Conservation (phyloP, 768 basidiomycete genomes). For the Scleroderma bovista region DNA sequence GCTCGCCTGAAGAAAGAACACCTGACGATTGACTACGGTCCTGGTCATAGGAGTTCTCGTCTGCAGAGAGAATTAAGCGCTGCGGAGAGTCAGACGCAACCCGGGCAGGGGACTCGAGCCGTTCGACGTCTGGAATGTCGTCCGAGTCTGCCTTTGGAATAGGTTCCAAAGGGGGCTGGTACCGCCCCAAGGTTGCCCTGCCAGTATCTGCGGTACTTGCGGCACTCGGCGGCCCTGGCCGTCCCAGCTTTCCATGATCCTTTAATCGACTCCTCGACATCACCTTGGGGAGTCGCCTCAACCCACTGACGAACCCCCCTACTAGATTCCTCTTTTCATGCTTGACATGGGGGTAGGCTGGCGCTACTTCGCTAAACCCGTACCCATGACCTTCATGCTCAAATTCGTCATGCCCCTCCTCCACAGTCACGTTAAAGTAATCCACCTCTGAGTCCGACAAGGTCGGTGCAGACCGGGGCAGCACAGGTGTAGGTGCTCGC, state of each 20-base stretch:
- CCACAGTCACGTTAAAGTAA: conserved; percentile 31
- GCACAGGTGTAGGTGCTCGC: conserved; percentile 22
- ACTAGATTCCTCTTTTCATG: conserved; percentile 28
- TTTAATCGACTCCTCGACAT: conserved; percentile 27
- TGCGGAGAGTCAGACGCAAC: conserved; percentile 24
- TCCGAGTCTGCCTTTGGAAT: conserved; percentile 21
- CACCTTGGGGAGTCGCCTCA: conserved; percentile 28
- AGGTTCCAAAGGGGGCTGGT: conserved; percentile 14
- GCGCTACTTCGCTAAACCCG: conserved; percentile 21
- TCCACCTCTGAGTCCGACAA: conserved; percentile 25
- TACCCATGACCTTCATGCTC: conserved; percentile 14
- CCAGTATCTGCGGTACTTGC: conserved; percentile 6
- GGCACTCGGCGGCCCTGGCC: conserved; percentile 1
- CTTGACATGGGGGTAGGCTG: conserved; percentile 19
- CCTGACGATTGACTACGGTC: conserved; percentile 8
- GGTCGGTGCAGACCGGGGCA: conserved; percentile 25
- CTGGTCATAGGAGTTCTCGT: conserved; percentile 18
- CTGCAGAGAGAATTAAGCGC: conserved; percentile 19
- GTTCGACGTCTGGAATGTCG: conserved; percentile 25
- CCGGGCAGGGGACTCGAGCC: conserved; percentile 20
- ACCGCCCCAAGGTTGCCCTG: conserved; percentile 15
- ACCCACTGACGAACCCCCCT: conserved; percentile 26
- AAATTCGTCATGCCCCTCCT: conserved; percentile 18
- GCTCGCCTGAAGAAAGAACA: not conserved
- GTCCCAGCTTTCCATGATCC: conserved; percentile 19